Conservation (phyloP, 2,329 filamentous ascomycete species). For the Thielaviopsis ethacetica region DNA sequence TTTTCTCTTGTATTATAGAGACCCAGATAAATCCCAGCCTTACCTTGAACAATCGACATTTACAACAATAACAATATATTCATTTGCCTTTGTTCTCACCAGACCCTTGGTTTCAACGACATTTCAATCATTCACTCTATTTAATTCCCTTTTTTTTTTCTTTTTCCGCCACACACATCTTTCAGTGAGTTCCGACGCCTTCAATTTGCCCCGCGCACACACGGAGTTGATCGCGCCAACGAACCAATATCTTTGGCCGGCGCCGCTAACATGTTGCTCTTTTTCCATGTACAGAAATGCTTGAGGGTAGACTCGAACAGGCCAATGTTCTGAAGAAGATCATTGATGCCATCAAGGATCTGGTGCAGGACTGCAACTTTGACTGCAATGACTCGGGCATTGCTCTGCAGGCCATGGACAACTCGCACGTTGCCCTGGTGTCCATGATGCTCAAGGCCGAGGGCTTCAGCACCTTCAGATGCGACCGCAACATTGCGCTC, state of each 20-base stretch:
- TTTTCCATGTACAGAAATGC: conserved; percentile 38
- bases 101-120: not conserved
- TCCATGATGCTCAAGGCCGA: conserved; percentile 98
- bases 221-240: not conserved
- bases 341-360: conserved; percentile 96
- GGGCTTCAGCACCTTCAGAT: conserved; percentile 86
- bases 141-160: not conserved
- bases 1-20: not conserved
- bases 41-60: not conserved
- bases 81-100: not conserved
- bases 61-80: not conserved
- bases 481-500: conserved; percentile 96
- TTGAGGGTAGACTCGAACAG: conserved; percentile 95
- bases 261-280: conserved; percentile 2
- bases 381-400: conserved; percentile 99
- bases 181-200: not conserved
- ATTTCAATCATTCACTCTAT: not conserved
- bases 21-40: not conserved
- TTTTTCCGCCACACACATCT: not conserved
- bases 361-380: conserved; percentile 99
- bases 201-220: not conserved
- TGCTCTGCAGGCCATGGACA: conserved; percentile 98
- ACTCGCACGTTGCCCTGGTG: conserved; percentile 96
- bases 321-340: conserved; percentile 93
- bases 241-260: not conserved